Conservation (phyloP, 2,329 filamentous ascomycete genomes). For the Catunica adiposa region DNA sequence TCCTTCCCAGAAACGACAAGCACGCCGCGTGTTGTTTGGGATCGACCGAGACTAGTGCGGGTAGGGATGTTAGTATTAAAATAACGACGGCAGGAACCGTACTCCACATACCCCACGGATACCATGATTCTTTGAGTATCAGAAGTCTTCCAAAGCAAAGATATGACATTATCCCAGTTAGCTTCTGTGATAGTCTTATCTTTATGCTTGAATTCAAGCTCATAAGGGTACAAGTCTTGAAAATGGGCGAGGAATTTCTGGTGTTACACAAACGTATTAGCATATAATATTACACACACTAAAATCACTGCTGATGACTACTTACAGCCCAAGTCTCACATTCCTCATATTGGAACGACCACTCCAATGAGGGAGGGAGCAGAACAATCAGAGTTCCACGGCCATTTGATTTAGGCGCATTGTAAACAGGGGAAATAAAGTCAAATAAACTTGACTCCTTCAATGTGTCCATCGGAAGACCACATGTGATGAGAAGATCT, state of each 20-base stretch:
- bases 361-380: neutral
- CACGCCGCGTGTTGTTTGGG: neutral
- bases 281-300: neutral
- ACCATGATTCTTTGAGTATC: neutral
- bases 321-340: slow-evolving; percentile 1
- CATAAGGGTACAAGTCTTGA: neutral
- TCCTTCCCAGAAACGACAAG: neutral
- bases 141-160: neutral
- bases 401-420: neutral
- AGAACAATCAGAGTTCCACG: neutral
- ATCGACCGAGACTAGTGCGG: neutral
- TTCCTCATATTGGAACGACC: neutral
- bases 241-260: slow-evolving; percentile 1
- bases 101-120: neutral
- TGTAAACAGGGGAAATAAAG: neutral
- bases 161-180: neutral
- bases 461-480: neutral
- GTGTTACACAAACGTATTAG: slow-evolving; percentile 1
- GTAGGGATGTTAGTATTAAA: neutral
- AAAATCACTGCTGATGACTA: neutral
- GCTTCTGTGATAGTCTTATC: neutral
- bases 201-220: neutral
- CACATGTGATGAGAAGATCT: slow-evolving; percentile 1
- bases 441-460: neutral
- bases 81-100: neutral